phyloP scores from a whole-genome alignment of 257 asterid species.

The Primulina huaijiensis region DNA sequence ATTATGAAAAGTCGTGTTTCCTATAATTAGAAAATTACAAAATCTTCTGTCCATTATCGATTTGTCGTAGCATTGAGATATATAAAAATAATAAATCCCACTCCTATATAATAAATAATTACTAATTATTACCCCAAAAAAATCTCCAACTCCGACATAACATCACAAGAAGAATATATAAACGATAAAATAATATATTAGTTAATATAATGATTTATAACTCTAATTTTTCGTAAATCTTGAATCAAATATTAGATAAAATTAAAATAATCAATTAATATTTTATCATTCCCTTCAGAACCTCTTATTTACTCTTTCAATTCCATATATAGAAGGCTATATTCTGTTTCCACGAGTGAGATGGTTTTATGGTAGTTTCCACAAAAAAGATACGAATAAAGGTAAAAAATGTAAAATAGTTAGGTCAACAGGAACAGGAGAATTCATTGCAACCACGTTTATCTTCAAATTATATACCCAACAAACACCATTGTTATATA shows the following conservation, averaged over 20 bases:
- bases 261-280: no score
- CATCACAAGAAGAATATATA: no score
- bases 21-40: slow-evolving; percentile 27
- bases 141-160: background rate
- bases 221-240: no score
- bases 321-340: no score
- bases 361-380: background rate
- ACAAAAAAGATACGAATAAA: slow-evolving; percentile 10
- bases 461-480: background rate
- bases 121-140: background rate
- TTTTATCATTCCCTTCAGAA: no score
- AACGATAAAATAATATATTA: no score
- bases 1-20: slow-evolving; percentile 7
- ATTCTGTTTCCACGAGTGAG: no score
- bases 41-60: slow-evolving; percentile 51
- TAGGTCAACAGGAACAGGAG: slow-evolving; percentile 27
- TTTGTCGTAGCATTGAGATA: slow-evolving; percentile 28
- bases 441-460: slow-evolving; percentile 50
- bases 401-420: slow-evolving; percentile 15
- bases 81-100: background rate
- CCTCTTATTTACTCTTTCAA: no score
- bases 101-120: background rate
- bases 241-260: no score
- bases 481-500: background rate
- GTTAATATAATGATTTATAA: no score